Evolutionary conservation across 75 land plant genomes (phyloP), one percentile per base, ranked within the genome.

Genomic region (Selaginella moellendorffii): DNA sequence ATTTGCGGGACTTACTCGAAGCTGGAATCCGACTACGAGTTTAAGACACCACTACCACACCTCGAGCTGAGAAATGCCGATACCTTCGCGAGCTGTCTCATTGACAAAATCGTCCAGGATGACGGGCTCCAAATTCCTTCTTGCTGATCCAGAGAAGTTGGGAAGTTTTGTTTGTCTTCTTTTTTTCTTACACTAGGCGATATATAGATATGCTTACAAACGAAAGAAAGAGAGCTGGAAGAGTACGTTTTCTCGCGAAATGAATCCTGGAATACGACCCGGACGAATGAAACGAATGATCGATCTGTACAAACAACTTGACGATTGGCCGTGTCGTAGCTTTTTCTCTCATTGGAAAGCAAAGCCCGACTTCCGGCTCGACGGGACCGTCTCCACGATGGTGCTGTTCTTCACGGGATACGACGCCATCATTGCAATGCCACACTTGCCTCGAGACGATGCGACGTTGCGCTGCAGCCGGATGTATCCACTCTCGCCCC

Each of bases 401-500:
- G n/a, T n/a, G n/a, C n/a, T n/a, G n/a, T 27, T 29, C 28, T 87
- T 87, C 54, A 70, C 71, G 14, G 93, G 93, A 36, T 73, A 85
- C 17, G 93, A 88, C 26, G 89, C 78, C 75, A 78, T 72, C 68
- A 78, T 80, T 75, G 84, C 73, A 53, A 88, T 80, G 20, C 95
- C 95, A 63, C 95, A 85, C 0, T 72, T 60, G 0, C 93, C 93
- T 67, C 68, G 71, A 31, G 79, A 67, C 29, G 73, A 77, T 1
- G 74, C 72, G 0, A 78, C 81, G 69, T 80, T 82, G 46, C 88
- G 82, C 74, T 80, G 74, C 81, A 88, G 77, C 65, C 83, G 75
- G 0, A 88, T 77, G 80, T 77, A 88, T 0, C 86, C 95, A 18
- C 73, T 74, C 51, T 85, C 90, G 23, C 90, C 90, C 90, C 95